Percentiles rank a stretch among this genome's conserved stretches.
These are phyloP conservation scores for Pythium phragmitis DNA, from an alignment of 352 stramenopile species.

Conservation along the genomic window DNA sequence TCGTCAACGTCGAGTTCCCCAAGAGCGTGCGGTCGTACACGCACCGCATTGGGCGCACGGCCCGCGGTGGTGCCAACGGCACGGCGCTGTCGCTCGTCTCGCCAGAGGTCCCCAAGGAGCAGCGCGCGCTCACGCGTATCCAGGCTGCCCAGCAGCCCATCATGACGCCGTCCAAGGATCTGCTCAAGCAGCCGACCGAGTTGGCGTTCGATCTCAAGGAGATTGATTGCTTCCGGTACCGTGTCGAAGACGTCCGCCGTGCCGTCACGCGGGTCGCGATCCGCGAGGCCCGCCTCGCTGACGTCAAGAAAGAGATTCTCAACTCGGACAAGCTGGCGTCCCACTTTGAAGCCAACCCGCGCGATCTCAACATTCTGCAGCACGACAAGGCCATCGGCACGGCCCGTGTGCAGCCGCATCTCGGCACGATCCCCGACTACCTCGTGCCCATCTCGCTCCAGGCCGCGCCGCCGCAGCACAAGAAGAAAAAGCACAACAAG, in stretches of 20 bases:
- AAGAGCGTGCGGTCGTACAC: slow-evolving; percentile 94
- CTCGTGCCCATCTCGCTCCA: slow-evolving; percentile 96
- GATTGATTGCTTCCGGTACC: slow-evolving; percentile 98
- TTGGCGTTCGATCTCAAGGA: slow-evolving; percentile 98
- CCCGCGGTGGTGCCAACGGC: slow-evolving; percentile 93
- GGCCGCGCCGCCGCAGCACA: slow-evolving; percentile 69
- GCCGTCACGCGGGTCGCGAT: slow-evolving; percentile 94
- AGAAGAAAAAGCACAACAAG: slow-evolving; percentile 78
- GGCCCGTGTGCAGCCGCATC: slow-evolving; percentile 92
- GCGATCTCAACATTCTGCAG: slow-evolving; percentile 93
- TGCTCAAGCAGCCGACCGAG: slow-evolving; percentile 92
- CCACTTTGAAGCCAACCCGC: slow-evolving; percentile 98
- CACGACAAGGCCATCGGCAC: slow-evolving; percentile 96
- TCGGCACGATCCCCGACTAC: slow-evolving; percentile 96
- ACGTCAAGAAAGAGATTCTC: slow-evolving; percentile 98
- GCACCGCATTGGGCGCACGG: slow-evolving; percentile 98
- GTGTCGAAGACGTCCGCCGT: slow-evolving; percentile 94
- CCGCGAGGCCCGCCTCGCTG: slow-evolving; percentile 93
- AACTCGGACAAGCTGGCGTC: slow-evolving; percentile 96
- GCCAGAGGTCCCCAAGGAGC: slow-evolving; percentile 73
- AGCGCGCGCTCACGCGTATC: slow-evolving; percentile 84
- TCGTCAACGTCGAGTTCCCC: slow-evolving; percentile 99
- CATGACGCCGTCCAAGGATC: slow-evolving; percentile 69
- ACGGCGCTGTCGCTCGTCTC: slow-evolving; percentile 96
- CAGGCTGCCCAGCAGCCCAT: slow-evolving; percentile 92